These are phyloP conservation scores for Monosporozyma siamensis DNA, from an alignment of 805 yeast genomes.

Conservation along the genomic window DNA sequence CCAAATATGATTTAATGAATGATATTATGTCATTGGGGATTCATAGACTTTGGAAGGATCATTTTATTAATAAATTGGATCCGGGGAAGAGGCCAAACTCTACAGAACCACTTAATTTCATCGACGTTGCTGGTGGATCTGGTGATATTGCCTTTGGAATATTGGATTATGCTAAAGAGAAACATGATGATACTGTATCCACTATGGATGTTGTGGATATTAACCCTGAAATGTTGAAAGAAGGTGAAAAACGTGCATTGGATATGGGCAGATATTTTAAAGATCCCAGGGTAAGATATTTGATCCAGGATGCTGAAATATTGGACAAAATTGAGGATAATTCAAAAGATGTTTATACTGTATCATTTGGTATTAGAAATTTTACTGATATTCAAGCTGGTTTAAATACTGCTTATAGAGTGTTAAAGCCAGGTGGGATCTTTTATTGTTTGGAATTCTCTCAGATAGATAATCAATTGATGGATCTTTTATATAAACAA, in stretches of 20 bases:
- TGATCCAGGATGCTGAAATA: constrained; percentile 88
- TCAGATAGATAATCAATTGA: constrained; percentile 70
- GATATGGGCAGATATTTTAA: constrained; percentile 46
- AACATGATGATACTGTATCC: constrained; percentile 63
- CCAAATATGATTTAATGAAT: constrained; percentile 92
- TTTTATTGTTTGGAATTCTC: constrained; percentile 94
- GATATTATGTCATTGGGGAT: constrained; percentile 96
- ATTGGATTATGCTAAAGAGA: constrained; percentile 76
- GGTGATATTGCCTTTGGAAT: constrained; percentile 97
- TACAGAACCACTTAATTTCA: constrained; percentile 68
- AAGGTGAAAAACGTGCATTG: constrained; percentile 73
- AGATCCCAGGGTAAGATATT: constrained; percentile 55
- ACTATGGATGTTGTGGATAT: constrained; percentile 91
- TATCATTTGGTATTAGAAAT: constrained; percentile 95
- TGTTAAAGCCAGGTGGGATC: constrained; percentile 93
- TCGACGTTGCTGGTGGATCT: constrained; percentile 98
- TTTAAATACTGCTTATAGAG: constrained; percentile 88
- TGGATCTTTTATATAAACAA: constrained; percentile 72
- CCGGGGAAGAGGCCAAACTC: constrained; percentile 87
- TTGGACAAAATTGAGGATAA: constrained; percentile 76
- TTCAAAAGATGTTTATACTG: constrained; percentile 91
- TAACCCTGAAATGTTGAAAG: constrained; percentile 90
- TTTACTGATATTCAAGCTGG: constrained; percentile 94
- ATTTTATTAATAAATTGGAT: constrained; percentile 77
- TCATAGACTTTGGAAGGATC: constrained; percentile 91